These are phyloP conservation scores for Aphanomyces stellatus DNA, from an alignment of 352 stramenopile genomes.

Conservation along the genomic window DNA sequence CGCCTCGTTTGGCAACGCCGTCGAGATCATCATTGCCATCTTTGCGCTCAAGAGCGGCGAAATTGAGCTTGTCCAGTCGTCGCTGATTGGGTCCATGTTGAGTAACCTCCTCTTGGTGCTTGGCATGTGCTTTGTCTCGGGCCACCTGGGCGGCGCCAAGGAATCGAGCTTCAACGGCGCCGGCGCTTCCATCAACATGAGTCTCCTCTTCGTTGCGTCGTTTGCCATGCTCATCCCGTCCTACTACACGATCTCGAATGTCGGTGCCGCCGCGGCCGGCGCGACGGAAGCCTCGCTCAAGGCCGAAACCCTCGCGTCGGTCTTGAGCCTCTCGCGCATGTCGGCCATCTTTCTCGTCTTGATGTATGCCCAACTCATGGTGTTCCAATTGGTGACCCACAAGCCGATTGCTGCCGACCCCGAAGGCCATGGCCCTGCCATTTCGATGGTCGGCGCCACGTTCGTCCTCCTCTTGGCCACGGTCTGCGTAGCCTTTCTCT, in stretches of 20 bases:
- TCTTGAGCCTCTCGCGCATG: constrained; percentile 67
- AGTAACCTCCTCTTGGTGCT: constrained; percentile 97
- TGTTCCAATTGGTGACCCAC: constrained; percentile 95
- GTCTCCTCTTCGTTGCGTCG: constrained; percentile 88
- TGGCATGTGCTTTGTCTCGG: constrained; percentile 93
- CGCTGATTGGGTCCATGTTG: constrained; percentile 94
- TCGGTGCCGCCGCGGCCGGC: constrained; percentile 53
- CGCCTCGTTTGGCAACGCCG: constrained; percentile 96
- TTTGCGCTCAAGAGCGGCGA: constrained; percentile 90
- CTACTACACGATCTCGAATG: constrained; percentile 76
- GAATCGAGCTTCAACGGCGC: constrained; percentile 91
- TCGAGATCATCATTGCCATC: constrained; percentile 95
- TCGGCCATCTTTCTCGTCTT: constrained; percentile 78
- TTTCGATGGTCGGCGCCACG: constrained; percentile 74
- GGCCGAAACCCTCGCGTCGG: too few relatives aligned
- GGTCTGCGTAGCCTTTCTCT: constrained; percentile 90
- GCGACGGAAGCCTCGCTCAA: constrained; percentile 25
- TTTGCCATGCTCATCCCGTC: constrained; percentile 91
- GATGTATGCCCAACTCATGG: constrained; percentile 92
- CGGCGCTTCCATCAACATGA: constrained; percentile 90
- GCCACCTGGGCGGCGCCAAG: constrained; percentile 51
- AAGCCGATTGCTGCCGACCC: constrained; percentile 33
- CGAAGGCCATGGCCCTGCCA: constrained; percentile 51
- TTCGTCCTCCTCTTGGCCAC: constrained; percentile 82
- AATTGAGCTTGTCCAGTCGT: constrained; percentile 95